Conservation (phyloP, 164 flowering plant genomes). For the Cinnamomum chago region DNA sequence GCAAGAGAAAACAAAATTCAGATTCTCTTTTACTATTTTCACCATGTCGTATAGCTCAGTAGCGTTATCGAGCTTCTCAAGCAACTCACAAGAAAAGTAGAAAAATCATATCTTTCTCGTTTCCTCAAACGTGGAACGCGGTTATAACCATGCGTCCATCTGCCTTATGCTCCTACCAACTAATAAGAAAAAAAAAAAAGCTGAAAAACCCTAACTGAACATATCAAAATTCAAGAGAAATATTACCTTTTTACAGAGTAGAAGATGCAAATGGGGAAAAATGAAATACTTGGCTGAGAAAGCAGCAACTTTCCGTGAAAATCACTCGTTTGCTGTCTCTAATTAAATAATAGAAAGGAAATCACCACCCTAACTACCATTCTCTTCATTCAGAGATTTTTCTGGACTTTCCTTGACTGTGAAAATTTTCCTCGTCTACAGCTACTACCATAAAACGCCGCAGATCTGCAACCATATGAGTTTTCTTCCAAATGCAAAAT, state of each 20-base stretch:
- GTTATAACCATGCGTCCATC: too few relatives aligned
- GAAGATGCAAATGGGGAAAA: neutral
- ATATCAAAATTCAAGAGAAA: neutral
- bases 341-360: neutral
- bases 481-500: neutral
- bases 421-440: neutral
- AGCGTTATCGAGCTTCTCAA: neutral
- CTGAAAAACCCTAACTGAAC: neutral
- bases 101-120: too few relatives aligned
- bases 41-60: neutral
- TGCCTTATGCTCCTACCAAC: too few relatives aligned
- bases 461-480: neutral
- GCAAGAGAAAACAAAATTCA: neutral
- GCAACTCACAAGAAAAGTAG: too few relatives aligned
- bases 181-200: neutral
- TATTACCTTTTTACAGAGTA: neutral
- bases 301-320: neutral
- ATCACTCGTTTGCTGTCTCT: too few relatives aligned
- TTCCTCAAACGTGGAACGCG: too few relatives aligned
- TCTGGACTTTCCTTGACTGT: neutral
- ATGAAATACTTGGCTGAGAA: neutral
- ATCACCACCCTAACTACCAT: neutral
- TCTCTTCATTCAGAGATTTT: neutral
- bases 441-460: neutral
- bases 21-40: neutral